Conservation (phyloP, 169 alveolate species). For the Perkinsus marinus region DNA sequence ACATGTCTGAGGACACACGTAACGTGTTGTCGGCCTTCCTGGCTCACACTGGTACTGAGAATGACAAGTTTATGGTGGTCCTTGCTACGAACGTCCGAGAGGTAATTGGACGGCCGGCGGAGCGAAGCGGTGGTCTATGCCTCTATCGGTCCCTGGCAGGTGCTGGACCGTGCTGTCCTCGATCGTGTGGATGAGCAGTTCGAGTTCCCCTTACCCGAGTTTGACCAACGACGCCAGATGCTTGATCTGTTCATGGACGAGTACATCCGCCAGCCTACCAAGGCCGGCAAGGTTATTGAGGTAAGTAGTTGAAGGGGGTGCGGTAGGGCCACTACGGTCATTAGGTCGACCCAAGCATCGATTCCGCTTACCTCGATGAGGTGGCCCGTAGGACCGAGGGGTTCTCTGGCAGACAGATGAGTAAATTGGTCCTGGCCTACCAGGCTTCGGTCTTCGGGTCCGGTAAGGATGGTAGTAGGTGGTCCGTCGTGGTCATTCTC, state of each 20-base stretch:
- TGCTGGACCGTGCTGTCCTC: slow-evolving; percentile 78
- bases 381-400: slow-evolving; percentile 75
- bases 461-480: slow-evolving; percentile 12
- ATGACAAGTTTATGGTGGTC: slow-evolving; percentile 72
- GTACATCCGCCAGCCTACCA: slow-evolving; percentile 56
- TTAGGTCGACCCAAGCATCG: slow-evolving; percentile 46
- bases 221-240: slow-evolving; percentile 72
- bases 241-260: slow-evolving; percentile 72
- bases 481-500: not conserved
- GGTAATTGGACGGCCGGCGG: not conserved
- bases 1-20: slow-evolving; percentile 74
- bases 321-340: no score
- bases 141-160: not conserved
- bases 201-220: slow-evolving; percentile 78
- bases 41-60: slow-evolving; percentile 90
- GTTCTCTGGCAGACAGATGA: slow-evolving; percentile 87
- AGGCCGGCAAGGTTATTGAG: slow-evolving; percentile 22
- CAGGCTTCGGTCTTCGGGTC: slow-evolving; percentile 57
- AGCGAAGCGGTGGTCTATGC: not conserved
- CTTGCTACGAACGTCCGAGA: slow-evolving; percentile 90
- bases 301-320: no score
- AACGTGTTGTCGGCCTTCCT: slow-evolving; percentile 73
- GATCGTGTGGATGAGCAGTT: slow-evolving; percentile 87
- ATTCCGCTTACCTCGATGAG: slow-evolving; percentile 41
- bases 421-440: slow-evolving; percentile 56